A percentile compares a stretch with the other conserved stretches of the same genome.
Conservation (phyloP, 2,329 filamentous ascomycete genomes). For the Monosporascus sp. region DNA sequence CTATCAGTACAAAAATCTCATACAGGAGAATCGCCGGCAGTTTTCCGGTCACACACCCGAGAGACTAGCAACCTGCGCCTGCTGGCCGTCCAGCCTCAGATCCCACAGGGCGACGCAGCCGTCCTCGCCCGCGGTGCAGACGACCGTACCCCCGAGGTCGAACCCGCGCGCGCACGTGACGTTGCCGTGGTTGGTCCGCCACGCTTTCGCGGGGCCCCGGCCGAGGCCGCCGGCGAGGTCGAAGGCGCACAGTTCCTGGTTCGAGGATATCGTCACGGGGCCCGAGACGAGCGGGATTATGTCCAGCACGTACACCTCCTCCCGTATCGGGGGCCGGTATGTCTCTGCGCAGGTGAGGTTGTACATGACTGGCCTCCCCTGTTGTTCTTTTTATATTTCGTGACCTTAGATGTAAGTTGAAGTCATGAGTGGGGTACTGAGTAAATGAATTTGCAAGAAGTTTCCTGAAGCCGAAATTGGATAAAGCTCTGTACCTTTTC, state of each 20-base stretch:
- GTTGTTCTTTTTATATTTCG: not conserved
- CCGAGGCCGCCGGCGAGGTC: constrained; percentile 52
- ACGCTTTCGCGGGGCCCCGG: constrained; percentile 40
- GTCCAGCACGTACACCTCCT: constrained; percentile 53
- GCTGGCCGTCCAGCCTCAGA: constrained; percentile 40
- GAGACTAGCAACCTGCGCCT: constrained; percentile 39
- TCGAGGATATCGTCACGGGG: constrained; percentile 62
- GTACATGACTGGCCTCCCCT: constrained; percentile 32
- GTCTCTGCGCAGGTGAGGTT: constrained; percentile 33
- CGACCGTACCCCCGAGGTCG: constrained; percentile 44
- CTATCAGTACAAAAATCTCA: constrained; percentile 1
- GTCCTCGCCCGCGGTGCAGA: constrained; percentile 68
- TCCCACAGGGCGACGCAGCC: constrained; percentile 65
- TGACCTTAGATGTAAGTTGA: not conserved
- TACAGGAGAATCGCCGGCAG: constrained; percentile 4
- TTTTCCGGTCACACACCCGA: constrained; percentile 36
- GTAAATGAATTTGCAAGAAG: not conserved
- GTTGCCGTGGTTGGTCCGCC: constrained; percentile 53
- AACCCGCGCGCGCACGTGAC: constrained; percentile 58
- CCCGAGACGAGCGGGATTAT: constrained; percentile 45
- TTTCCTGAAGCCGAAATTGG: no score
- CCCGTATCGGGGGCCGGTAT: constrained; percentile 31
- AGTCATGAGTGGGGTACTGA: not conserved
- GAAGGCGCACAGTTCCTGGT: constrained; percentile 64
- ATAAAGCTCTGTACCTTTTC: no score